Evolutionary conservation across 768 basidiomycete species (phyloP).

Genomic region (Tylopilus rubrobrunneus): DNA sequence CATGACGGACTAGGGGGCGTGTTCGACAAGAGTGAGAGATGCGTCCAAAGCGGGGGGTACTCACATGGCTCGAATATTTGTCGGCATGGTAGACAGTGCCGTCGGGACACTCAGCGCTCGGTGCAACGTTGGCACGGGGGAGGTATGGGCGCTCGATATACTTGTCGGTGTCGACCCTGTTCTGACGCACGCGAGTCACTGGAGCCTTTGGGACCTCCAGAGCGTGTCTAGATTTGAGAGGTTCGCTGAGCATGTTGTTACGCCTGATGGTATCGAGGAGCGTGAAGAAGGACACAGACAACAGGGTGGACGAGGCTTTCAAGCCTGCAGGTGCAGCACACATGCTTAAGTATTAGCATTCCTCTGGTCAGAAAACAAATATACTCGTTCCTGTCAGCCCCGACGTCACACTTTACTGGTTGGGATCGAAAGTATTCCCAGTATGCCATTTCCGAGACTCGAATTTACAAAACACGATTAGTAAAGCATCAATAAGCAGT

Average conservation of each 20-base stretch:
- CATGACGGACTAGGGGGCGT: conserved; percentile 30
- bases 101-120: conserved; percentile 20
- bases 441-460: conserved; percentile 4
- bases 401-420: neutral
- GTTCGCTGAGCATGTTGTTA: conserved; percentile 16
- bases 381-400: neutral
- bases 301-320: conserved; percentile 11
- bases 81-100: conserved; percentile 20
- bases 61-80: conserved; percentile 20
- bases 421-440: neutral
- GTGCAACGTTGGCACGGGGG: conserved; percentile 26
- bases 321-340: conserved; percentile 6
- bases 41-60: neutral
- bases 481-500: neutral
- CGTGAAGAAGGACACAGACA: conserved; percentile 17
- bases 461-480: conserved; percentile 18
- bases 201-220: conserved; percentile 20
- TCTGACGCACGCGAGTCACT: conserved; percentile 15
- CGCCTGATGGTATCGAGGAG: conserved; percentile 18
- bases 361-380: conserved; percentile 17
- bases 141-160: conserved; percentile 27
- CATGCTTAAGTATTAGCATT: conserved; percentile 18
- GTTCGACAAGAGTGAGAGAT: neutral
- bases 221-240: conserved; percentile 17
- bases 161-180: conserved; percentile 26